Base-by-base conservation (phyloP, 2,329 filamentous ascomycete genomes). In the Parasarocladium wereldwijsianum region DNA sequence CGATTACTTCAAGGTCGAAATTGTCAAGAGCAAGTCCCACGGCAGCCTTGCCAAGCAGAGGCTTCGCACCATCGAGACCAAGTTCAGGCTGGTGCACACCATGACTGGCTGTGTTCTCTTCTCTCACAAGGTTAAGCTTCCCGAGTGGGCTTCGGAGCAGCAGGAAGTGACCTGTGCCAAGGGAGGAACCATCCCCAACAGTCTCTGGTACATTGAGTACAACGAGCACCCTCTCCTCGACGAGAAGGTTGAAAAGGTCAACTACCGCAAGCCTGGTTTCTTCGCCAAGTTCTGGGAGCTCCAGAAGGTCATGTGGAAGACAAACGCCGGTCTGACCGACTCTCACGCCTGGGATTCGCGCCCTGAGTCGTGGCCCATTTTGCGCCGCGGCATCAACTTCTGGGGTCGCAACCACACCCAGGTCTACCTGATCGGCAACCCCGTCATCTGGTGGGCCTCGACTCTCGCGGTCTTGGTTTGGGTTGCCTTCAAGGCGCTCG, bases 321-420 rank as follows among this genome's bases (percentile, higher is more conserved):
- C 90, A 20, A 98, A 98, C 49, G 90, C 90, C 18, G 90, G 90
- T 24, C 72, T 98, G 28, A 83, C 90, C 16, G 90, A 98, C 47
- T 93, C 86, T 12, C 90, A 98, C 50, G 84, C 86, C 31, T 98
- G 92, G 90, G 90, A 98, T 52, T 96, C 90, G 26, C 81, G 90
- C 26, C 90, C 90, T 18, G 72, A 75, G 19, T 87, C 85, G 6
- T 98, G 90, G 90, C 90, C 90, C 14, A 70, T 92, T 34, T 72
- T 98, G 31, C 73, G 73, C 41, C 83, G 90, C 38, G 90, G 90
- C 45, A 98, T 98, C 66, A 98, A 98, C 63, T 98, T 98, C 66
- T 98, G 90, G 90, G 85, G 87, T 40, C 85, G 80, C 46, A 70
- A 94, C 46, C 69, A 93, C 53, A 83, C 85, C 36, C 90, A 98